Conservation (phyloP, 495 filamentous ascomycete species). For the Neurospora sublineolata region DNA sequence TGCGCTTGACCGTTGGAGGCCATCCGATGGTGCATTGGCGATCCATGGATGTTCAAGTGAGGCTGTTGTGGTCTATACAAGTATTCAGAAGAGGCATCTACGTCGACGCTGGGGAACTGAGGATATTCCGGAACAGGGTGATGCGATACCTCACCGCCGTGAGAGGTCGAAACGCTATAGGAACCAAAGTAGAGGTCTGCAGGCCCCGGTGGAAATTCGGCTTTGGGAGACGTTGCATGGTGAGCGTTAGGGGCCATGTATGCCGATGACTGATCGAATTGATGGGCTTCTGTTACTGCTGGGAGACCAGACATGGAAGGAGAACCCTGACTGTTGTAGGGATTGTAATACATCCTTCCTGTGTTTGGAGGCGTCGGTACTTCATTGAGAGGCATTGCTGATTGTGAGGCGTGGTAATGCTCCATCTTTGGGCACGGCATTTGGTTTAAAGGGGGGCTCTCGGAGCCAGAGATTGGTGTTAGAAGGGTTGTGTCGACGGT, state of each 20-base stretch:
- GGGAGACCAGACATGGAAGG: conserved; percentile 27
- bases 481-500: conserved; percentile 33
- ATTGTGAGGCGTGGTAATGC: conserved; percentile 20
- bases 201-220: conserved; percentile 18
- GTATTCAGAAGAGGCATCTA: conserved; percentile 3
- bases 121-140: conserved; percentile 16
- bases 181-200: conserved; percentile 21
- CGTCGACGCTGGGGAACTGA: conserved; percentile 7
- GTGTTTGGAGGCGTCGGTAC: conserved; percentile 33
- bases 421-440: conserved; percentile 25
- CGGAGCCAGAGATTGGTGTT: conserved; percentile 34
- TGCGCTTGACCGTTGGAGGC: conserved; percentile 11
- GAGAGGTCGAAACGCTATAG: conserved; percentile 19
- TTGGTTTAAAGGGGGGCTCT: conserved; percentile 32
- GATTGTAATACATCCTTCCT: conserved; percentile 29
- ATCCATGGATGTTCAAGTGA: conserved; percentile 8
- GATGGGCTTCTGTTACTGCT: conserved; percentile 12
- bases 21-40: conserved; percentile 18
- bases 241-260: conserved; percentile 22
- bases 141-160: conserved; percentile 15
- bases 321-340: conserved; percentile 26
- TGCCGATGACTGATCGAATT: conserved; percentile 17
- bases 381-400: conserved; percentile 21
- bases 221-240: conserved; percentile 20
- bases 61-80: conserved; percentile 4